phyloP scores from a whole-genome alignment of 2,329 filamentous ascomycete species.

The Scolecobasidium constrictum region DNA sequence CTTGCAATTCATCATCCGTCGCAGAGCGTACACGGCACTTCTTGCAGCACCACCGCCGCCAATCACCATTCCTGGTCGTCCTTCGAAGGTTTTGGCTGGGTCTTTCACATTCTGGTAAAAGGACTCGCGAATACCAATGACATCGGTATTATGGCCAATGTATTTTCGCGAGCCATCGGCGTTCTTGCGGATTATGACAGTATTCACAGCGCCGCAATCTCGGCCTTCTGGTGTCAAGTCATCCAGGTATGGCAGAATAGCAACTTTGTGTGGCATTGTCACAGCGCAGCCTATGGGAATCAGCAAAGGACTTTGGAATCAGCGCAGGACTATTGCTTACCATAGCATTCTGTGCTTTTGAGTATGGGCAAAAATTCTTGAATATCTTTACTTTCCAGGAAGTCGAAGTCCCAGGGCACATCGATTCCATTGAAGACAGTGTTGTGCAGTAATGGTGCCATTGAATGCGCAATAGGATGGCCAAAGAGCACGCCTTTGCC shows the following conservation, averaged over 20 bases:
- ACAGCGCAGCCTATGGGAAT: slow-evolving; percentile 49
- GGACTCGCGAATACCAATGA: slow-evolving; percentile 64
- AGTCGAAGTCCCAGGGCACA: slow-evolving; percentile 41
- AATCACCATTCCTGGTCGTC: slow-evolving; percentile 58
- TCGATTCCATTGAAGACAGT: slow-evolving; percentile 41
- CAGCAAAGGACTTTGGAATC: background rate
- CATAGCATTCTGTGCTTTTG: slow-evolving; percentile 50
- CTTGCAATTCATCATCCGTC: slow-evolving; percentile 56
- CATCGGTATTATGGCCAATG: slow-evolving; percentile 73
- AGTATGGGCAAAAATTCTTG: slow-evolving; percentile 36
- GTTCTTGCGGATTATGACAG: slow-evolving; percentile 52
- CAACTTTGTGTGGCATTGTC: slow-evolving; percentile 77
- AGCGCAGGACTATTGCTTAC: slow-evolving; percentile 29
- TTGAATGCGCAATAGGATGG: slow-evolving; percentile 45
- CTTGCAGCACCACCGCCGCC: slow-evolving; percentile 72
- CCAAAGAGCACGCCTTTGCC: slow-evolving; percentile 42
- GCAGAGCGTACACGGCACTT: slow-evolving; percentile 64
- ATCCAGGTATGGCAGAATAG: slow-evolving; percentile 63
- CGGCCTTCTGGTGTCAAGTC: slow-evolving; percentile 61
- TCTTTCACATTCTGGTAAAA: slow-evolving; percentile 40
- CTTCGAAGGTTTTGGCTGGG: slow-evolving; percentile 39
- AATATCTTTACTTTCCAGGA: slow-evolving; percentile 35
- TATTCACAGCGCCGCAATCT: slow-evolving; percentile 71
- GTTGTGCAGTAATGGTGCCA: slow-evolving; percentile 44
- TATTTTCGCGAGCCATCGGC: slow-evolving; percentile 39